Conservation (phyloP, 192 early-diverging fungal species). For the Linnemannia hyalina region DNA sequence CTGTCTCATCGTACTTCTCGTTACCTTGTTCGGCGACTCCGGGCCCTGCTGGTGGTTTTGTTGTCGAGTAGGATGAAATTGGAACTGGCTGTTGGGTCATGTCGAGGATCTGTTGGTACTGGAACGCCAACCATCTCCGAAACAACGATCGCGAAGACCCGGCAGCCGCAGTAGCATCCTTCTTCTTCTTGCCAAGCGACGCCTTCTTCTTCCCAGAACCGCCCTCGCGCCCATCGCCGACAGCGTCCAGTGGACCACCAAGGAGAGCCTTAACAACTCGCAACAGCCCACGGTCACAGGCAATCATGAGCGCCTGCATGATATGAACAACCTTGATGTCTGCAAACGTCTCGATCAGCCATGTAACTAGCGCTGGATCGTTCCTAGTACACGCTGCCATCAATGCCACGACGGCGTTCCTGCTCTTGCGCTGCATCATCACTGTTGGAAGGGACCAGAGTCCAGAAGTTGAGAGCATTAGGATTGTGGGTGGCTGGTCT, state of each 20-base stretch:
- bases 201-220: not conserved
- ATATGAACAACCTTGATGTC: constrained; percentile 47
- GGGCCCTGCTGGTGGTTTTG: not conserved
- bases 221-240: not conserved
- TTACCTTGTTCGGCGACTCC: not conserved
- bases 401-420: constrained; percentile 41
- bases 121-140: constrained; percentile 25
- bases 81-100: not conserved
- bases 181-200: not conserved
- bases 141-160: not conserved
- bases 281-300: constrained; percentile 39
- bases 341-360: constrained; percentile 49
- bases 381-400: constrained; percentile 46
- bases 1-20: not conserved
- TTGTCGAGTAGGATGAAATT: not conserved
- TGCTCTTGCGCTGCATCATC: constrained; percentile 51
- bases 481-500: constrained; percentile 1
- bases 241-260: not conserved
- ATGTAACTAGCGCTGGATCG: constrained; percentile 34
- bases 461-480: constrained; percentile 31
- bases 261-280: constrained; percentile 23
- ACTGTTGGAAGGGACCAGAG: constrained; percentile 29
- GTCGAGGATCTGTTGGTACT: constrained; percentile 18
- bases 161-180: not conserved
- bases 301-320: constrained; percentile 50